Conservation (phyloP, 352 stramenopile genomes). For the Phytophthora pinifolia region DNA sequence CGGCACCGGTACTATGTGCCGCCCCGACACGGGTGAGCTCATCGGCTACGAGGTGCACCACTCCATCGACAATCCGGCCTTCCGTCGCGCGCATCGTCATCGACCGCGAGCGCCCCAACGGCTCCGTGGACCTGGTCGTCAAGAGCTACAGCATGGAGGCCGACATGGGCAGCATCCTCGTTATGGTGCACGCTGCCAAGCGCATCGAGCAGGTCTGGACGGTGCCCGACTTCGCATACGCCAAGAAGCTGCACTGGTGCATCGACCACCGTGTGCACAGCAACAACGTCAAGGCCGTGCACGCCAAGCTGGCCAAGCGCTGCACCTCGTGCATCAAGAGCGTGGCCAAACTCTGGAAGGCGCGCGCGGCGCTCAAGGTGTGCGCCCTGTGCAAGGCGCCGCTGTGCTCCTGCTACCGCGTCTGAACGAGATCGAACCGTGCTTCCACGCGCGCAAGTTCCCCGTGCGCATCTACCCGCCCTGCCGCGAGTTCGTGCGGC, state of each 20-base stretch:
- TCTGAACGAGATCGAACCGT: slow-evolving; percentile 32
- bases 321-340: slow-evolving; percentile 25
- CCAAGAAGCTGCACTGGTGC: slow-evolving; percentile 40
- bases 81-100: slow-evolving; percentile 35
- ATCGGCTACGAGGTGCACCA: slow-evolving; percentile 63
- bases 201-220: slow-evolving; percentile 41
- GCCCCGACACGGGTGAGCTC: slow-evolving; percentile 36
- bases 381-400: slow-evolving; percentile 33
- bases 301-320: slow-evolving; percentile 25
- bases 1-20: slow-evolving; percentile 36
- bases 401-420: slow-evolving; percentile 32
- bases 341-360: slow-evolving; percentile 21
- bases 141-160: slow-evolving; percentile 45
- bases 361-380: slow-evolving; percentile 9
- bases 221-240: slow-evolving; percentile 30
- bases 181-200: slow-evolving; percentile 34
- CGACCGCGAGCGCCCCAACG: slow-evolving; percentile 28
- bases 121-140: slow-evolving; percentile 39
- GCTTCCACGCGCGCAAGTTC: slow-evolving; percentile 29
- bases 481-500: slow-evolving; percentile 31
- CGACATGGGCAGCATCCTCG: slow-evolving; percentile 34
- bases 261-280: slow-evolving; percentile 31
- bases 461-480: slow-evolving; percentile 25
- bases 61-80: slow-evolving; percentile 47
- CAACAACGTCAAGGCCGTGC: slow-evolving; percentile 26